These are phyloP conservation scores for Cercospora sesami DNA, from an alignment of 2,329 filamentous ascomycete genomes.

Conservation along the genomic window DNA sequence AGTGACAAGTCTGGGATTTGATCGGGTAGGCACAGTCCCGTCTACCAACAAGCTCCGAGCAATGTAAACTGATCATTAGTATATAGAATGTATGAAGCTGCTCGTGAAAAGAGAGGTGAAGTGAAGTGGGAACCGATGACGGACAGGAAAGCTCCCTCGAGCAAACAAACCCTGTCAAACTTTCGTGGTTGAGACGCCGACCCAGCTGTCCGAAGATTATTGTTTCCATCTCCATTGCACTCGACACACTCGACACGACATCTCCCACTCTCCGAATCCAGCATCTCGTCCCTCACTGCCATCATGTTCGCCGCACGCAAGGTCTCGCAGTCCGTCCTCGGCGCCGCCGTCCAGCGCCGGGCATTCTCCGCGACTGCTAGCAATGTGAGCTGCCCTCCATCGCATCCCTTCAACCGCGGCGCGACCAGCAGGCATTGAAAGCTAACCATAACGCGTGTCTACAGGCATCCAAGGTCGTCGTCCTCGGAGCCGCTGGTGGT, in stretches of 20 bases:
- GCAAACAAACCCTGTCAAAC: constrained; percentile 5
- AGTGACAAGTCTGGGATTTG: not conserved
- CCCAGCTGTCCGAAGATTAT: not conserved
- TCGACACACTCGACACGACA: not conserved
- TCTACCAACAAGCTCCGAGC: not conserved
- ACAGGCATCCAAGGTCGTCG: constrained; percentile 94
- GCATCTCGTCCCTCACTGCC: constrained; percentile 23
- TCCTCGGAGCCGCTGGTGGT: constrained; percentile 94
- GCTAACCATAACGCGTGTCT: constrained; percentile 15
- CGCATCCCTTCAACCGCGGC: constrained; percentile 7
- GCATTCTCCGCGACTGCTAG: constrained; percentile 55
- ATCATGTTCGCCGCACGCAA: constrained; percentile 71
- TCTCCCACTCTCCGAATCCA: not conserved
- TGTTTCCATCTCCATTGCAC: constrained; percentile 5
- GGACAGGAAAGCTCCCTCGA: not conserved
- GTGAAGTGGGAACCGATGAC: constrained; percentile 2
- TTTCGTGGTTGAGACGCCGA: constrained; percentile 6
- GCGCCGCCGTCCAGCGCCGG: constrained; percentile 51
- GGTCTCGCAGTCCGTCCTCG: constrained; percentile 44
- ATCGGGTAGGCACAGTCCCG: not conserved
- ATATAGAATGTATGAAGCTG: not conserved
- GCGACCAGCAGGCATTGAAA: constrained; percentile 2
- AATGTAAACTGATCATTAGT: not conserved
- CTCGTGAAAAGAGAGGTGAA: not conserved
- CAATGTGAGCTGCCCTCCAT: constrained; percentile 43